Evolutionary conservation across 164 flowering plant species (phyloP).

Genomic region (Stephania japonica): DNA sequence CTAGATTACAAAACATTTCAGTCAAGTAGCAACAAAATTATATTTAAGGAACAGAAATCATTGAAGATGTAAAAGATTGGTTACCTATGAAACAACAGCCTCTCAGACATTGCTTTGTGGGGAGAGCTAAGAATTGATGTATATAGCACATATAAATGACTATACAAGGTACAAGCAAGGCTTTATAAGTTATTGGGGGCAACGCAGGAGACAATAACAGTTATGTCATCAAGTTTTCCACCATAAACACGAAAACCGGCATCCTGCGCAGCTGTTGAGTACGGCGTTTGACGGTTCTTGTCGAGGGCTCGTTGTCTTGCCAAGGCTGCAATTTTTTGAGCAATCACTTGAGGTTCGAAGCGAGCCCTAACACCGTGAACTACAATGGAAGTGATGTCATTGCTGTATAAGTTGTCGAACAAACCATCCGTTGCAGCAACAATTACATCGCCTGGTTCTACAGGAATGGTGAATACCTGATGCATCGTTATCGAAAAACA

Average conservation of each 20-base stretch:
- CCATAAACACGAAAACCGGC: slow-evolving; percentile 79
- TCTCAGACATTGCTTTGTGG: no score
- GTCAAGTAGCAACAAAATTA: not conserved
- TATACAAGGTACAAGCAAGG: not conserved
- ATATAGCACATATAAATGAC: not conserved
- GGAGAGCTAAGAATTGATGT: not conserved
- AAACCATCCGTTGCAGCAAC: slow-evolving; percentile 84
- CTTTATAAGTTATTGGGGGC: slow-evolving; percentile 9
- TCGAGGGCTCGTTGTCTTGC: slow-evolving; percentile 74
- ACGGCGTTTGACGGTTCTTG: slow-evolving; percentile 66
- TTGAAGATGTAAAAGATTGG: not conserved
- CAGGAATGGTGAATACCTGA: slow-evolving; percentile 63
- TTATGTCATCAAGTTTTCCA: slow-evolving; percentile 82
- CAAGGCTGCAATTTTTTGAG: slow-evolving; percentile 73
- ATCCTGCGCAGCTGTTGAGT: slow-evolving; percentile 71
- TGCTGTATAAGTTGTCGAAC: slow-evolving; percentile 72
- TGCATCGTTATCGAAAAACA: slow-evolving; percentile 45
- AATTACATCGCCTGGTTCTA: slow-evolving; percentile 73
- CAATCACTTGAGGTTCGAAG: slow-evolving; percentile 66
- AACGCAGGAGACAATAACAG: slow-evolving; percentile 72
- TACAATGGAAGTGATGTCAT: slow-evolving; percentile 64
- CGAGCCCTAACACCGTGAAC: slow-evolving; percentile 66
- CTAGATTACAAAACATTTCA: not conserved
- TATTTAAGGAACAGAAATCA: not conserved
- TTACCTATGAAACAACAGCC: no score